phyloP scores from a whole-genome alignment of 176 grass and related monocot genomes.

The Carex scoparia region DNA sequence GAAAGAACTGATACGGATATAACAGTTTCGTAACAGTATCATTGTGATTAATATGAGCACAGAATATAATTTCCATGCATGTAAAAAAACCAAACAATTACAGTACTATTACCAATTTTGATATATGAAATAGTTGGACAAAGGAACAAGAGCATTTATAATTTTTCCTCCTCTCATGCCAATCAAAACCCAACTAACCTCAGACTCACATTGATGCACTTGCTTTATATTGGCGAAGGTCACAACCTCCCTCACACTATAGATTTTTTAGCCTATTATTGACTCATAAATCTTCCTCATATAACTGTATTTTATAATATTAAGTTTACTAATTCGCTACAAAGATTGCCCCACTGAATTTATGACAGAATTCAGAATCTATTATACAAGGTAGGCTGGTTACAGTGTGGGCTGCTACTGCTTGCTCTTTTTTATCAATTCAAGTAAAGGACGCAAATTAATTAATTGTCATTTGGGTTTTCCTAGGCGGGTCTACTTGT shows the following conservation, averaged over 20 bases:
- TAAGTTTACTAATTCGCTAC: not conserved
- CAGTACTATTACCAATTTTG: not conserved
- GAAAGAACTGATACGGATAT: not conserved
- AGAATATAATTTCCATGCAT: not conserved
- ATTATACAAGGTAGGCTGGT: not conserved
- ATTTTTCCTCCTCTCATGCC: conserved; percentile 1
- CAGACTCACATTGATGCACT: conserved; percentile 3
- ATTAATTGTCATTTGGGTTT: not conserved
- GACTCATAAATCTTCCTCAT: not conserved
- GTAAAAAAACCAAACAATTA: not conserved
- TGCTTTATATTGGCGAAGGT: conserved; percentile 1
- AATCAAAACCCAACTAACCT: conserved; percentile 13
- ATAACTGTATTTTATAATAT: not conserved
- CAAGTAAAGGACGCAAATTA: not conserved
- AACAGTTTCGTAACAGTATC: not conserved
- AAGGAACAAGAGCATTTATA: not conserved
- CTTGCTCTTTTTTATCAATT: conserved; percentile 1
- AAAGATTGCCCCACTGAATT: not conserved
- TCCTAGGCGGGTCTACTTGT: not conserved
- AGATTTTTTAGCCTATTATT: conserved; percentile 1
- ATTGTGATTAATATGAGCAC: not conserved
- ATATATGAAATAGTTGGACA: not conserved
- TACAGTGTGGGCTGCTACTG: not conserved
- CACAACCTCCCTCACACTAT: not conserved
- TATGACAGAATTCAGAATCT: not conserved